Evolutionary conservation across 75 land plant genomes (phyloP).

Genomic region (Cunninghamia lanceolata): DNA sequence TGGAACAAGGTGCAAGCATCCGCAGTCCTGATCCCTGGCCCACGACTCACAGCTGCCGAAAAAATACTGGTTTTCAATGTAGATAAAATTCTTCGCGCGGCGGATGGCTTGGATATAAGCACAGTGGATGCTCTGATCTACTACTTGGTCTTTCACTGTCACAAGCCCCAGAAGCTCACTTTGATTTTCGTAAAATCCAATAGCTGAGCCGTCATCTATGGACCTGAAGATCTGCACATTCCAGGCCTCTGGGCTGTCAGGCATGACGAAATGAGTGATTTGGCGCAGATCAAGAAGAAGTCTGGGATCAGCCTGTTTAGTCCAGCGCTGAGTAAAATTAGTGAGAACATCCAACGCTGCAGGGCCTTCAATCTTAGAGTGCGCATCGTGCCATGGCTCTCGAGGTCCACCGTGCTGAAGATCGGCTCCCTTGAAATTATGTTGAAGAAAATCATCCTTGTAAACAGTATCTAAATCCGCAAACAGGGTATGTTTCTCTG

Average conservation of each 20-base stretch:
- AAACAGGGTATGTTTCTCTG: conserved; percentile 51
- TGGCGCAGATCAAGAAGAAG: not conserved
- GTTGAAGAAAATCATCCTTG: conserved; percentile 42
- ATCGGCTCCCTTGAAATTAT: conserved; percentile 21
- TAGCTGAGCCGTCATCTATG: conserved; percentile 64
- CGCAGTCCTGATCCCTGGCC: conserved; percentile 54
- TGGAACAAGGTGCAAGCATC: conserved; percentile 68
- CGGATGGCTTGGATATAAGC: conserved; percentile 83
- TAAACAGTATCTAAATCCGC: conserved; percentile 31
- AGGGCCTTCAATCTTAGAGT: conserved; percentile 39
- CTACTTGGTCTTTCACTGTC: conserved; percentile 16
- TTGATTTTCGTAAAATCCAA: conserved; percentile 20
- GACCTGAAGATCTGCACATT: conserved; percentile 76
- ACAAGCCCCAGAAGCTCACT: conserved; percentile 28
- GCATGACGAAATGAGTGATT: not conserved
- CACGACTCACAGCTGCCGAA: conserved; percentile 75
- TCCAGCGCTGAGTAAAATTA: conserved; percentile 60
- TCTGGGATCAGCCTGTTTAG: conserved; percentile 6
- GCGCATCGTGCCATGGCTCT: conserved; percentile 67
- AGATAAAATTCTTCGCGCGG: conserved; percentile 75
- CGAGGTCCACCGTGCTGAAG: conserved; percentile 46
- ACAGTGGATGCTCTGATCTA: conserved; percentile 72
- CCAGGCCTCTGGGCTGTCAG: conserved; percentile 47
- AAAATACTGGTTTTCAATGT: conserved; percentile 90
- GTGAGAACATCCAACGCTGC: conserved; percentile 50